A percentile compares a stretch with the other conserved stretches of the same genome.
Evolutionary conservation across 805 yeast species (phyloP).

Genomic region (Ogataea angusta): DNA sequence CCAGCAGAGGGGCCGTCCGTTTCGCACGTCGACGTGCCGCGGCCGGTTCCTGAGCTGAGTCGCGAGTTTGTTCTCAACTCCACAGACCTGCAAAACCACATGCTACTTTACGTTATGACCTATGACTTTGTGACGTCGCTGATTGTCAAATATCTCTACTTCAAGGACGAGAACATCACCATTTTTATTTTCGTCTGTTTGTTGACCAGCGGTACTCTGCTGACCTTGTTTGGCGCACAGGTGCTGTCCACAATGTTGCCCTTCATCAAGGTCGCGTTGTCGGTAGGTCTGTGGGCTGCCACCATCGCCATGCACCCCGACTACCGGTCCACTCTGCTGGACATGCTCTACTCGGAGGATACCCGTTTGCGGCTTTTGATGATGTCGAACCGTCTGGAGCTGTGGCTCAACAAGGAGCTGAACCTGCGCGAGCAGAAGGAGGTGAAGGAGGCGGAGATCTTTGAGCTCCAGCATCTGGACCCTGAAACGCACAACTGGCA

Average conservation of each 20-base stretch:
- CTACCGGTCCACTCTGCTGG: constrained; percentile 44
- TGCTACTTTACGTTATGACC: constrained; percentile 57
- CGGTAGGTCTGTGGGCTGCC: constrained; percentile 49
- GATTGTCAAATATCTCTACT: constrained; percentile 57
- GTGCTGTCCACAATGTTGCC: constrained; percentile 23
- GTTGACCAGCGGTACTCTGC: constrained; percentile 12
- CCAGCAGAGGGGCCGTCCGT: constrained; percentile 53
- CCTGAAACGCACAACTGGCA: constrained; percentile 56
- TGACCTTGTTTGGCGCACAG: constrained; percentile 31
- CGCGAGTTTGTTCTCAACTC: constrained; percentile 74
- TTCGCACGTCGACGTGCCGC: constrained; percentile 47
- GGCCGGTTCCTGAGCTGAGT: constrained; percentile 75
- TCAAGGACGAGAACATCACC: constrained; percentile 59
- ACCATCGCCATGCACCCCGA: constrained; percentile 50
- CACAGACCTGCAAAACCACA: constrained; percentile 81
- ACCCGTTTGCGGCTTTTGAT: constrained; percentile 52
- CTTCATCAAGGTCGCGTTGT: constrained; percentile 30
- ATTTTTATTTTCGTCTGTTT: constrained; percentile 44
- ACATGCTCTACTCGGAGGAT: constrained; percentile 57
- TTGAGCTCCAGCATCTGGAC: constrained; percentile 59
- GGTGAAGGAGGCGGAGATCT: constrained; percentile 56
- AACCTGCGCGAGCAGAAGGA: constrained; percentile 38
- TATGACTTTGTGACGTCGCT: constrained; percentile 56
- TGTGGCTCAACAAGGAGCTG: constrained; percentile 37
- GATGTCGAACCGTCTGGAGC: constrained; percentile 48